phyloP scores from a whole-genome alignment of 306 rosid species.

The Aeschynomene evenia region DNA sequence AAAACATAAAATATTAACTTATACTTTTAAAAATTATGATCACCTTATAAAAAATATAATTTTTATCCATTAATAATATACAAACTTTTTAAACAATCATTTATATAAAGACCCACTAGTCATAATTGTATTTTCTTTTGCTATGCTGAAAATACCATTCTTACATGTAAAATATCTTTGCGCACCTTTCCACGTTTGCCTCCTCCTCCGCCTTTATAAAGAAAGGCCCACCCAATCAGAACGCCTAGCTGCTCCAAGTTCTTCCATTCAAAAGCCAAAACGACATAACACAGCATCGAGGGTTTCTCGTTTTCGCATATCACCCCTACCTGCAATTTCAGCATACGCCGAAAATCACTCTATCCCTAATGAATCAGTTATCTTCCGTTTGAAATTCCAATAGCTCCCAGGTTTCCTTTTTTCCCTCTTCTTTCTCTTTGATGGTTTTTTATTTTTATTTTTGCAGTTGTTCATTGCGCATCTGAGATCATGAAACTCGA shows the following conservation, averaged over 20 bases:
- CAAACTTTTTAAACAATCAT: too few species aligned
- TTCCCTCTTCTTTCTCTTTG: background rate
- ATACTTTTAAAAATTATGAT: too few species aligned
- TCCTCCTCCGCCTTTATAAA: background rate
- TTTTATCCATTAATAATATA: too few species aligned
- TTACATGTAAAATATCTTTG: too few species aligned
- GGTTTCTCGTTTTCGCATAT: constrained; percentile 29
- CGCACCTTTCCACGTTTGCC: background rate
- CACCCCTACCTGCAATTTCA: background rate
- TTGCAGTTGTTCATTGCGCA: background rate
- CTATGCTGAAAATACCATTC: too few species aligned
- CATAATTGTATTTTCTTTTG: too few species aligned
- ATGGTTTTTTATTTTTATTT: background rate
- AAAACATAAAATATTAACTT: too few species aligned
- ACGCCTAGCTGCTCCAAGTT: background rate
- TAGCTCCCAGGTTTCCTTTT: constrained; percentile 27
- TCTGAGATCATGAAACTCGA: constrained; percentile 30
- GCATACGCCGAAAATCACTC: constrained; percentile 1
- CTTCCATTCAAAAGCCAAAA: background rate
- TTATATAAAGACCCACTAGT: too few species aligned
- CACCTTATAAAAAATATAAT: too few species aligned
- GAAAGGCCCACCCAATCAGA: too few species aligned
- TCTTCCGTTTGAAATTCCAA: constrained; percentile 24
- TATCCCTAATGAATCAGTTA: constrained; percentile 8
- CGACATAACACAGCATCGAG: constrained; percentile 36